Percentiles rank a stretch among this genome's conserved stretches.
Evolutionary conservation across 768 basidiomycete species (phyloP).

Genomic region (Holtermannia corniformis): DNA sequence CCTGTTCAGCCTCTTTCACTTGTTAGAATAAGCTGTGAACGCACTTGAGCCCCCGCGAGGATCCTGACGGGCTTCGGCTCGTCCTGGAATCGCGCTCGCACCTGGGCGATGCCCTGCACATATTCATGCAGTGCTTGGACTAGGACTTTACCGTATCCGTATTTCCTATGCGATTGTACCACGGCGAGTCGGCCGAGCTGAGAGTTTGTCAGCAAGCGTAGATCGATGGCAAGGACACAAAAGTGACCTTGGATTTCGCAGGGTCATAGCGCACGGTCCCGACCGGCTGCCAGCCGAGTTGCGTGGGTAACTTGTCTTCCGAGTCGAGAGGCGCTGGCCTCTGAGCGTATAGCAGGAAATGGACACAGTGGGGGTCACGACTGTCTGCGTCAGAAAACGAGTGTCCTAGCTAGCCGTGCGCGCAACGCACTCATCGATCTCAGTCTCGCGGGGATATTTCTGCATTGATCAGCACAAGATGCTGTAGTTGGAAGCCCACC

Average conservation of each 20-base stretch:
- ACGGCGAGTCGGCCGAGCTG: constrained; percentile 14
- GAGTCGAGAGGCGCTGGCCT: neutral
- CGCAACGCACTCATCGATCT: constrained; percentile 3
- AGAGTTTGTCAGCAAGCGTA: neutral
- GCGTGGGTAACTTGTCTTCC: neutral
- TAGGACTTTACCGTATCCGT: constrained; percentile 9
- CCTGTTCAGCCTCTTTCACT: neutral
- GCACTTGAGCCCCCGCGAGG: too few species aligned
- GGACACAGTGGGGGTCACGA: neutral
- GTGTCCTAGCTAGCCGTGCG: neutral
- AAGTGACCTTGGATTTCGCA: constrained; percentile 4
- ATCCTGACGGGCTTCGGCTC: too few species aligned
- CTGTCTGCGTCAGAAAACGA: too few species aligned
- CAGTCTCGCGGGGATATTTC: constrained; percentile 9
- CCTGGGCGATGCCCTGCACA: too few species aligned
- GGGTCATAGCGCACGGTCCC: constrained; percentile 8
- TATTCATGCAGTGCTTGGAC: constrained; percentile 7
- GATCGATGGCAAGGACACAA: neutral
- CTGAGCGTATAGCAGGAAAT: constrained; percentile 3
- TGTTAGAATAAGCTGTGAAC: neutral
- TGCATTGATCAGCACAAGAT: constrained; percentile 7
- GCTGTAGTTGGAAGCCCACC: neutral
- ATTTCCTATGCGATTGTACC: constrained; percentile 2
- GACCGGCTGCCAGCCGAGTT: constrained; percentile 2
- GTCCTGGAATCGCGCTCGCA: too few species aligned